Base-by-base conservation (phyloP, 2,329 filamentous ascomycete genomes). In the Coniochaeta sp. region DNA sequence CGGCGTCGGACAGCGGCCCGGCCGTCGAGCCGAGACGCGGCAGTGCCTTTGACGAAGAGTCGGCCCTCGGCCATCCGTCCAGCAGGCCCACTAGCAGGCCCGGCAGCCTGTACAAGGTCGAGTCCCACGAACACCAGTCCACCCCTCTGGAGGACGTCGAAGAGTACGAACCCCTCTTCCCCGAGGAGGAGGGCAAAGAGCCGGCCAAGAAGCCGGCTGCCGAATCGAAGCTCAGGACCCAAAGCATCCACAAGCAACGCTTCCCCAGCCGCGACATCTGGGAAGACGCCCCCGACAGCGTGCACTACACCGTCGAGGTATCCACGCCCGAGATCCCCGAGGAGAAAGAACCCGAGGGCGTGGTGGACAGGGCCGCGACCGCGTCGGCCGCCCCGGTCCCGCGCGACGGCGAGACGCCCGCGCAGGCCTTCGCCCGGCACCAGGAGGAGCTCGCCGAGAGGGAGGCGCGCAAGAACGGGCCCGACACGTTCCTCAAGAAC, bases 181-280 rank as follows among this genome's bases (percentile, higher is more conserved):
- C 90, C 0, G 92, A 95, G 60, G 89, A 93, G 17, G 81, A 85
- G 60, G 77, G 81, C 59, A 75, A 81, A 28, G 65, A 71, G 22
- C 2, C 54, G 17, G 30, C 67, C 19, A 73, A 76, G 60, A 71
- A 76, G 58, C 71, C 75, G 19, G 61, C 72, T 34, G 68, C 72
- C 9, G 68, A 75, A 42, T 59, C 69, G 55, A 70, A 72, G 47
- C 70, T 71, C 26, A 76, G 79, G 57, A 80, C 81, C 64, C 74
- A 81, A 60, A 77, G 77, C 59, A 80, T 85, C 64, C 77, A 81
- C 62, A 84, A 85, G 64, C 88, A 89, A 62, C 74, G 83, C 63
- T 99, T 99, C 74, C 95, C 95, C 1, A 97, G 93, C 73, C 89
- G 93, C 72, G 95, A 99, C 71, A 85, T 98, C 44, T 99, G 95